phyloP scores from a whole-genome alignment of 2,329 filamentous ascomycete genomes.

The Boeremia lycopersici region DNA sequence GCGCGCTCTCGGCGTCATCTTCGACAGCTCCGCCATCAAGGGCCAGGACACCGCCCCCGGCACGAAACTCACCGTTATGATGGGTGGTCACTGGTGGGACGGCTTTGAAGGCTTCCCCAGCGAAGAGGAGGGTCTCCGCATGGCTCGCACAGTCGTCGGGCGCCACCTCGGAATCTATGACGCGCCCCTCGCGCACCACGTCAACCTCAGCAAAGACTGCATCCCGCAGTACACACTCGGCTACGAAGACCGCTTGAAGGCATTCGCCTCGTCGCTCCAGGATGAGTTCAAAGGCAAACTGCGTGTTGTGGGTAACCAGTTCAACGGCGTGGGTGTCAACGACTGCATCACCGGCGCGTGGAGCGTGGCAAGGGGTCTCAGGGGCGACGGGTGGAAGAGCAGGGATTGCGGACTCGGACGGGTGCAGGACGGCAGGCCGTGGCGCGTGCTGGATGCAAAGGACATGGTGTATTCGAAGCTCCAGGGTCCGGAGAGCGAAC shows the following conservation, averaged over 20 bases:
- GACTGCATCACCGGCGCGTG: constrained; percentile 62
- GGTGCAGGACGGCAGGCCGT: constrained; percentile 21
- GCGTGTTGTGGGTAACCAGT: constrained; percentile 62
- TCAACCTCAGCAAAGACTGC: constrained; percentile 70
- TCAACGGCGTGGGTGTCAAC: constrained; percentile 56
- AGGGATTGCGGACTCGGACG: constrained; percentile 35
- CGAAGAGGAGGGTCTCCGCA: constrained; percentile 67
- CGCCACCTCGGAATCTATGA: constrained; percentile 76
- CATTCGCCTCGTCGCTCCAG: constrained; percentile 61
- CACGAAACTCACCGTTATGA: constrained; percentile 91
- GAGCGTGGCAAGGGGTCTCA: constrained; percentile 54
- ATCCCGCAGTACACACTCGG: constrained; percentile 91
- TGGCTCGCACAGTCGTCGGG: constrained; percentile 72
- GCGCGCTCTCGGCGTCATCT: constrained; percentile 86
- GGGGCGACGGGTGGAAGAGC: constrained; percentile 38
- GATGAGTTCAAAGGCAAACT: constrained; percentile 66
- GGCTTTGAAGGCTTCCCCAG: constrained; percentile 66
- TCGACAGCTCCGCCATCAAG: constrained; percentile 74
- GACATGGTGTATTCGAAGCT: constrained; percentile 1
- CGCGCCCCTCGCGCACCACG: constrained; percentile 65
- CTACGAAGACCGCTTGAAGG: constrained; percentile 68
- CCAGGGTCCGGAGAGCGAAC: not conserved
- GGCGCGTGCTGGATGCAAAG: constrained; percentile 5
- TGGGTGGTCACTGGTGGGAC: constrained; percentile 93
- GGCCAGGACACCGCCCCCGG: constrained; percentile 65